Evolutionary conservation across 495 filamentous ascomycete genomes (phyloP).

Genomic region (Talaromyces nanjingensis): DNA sequence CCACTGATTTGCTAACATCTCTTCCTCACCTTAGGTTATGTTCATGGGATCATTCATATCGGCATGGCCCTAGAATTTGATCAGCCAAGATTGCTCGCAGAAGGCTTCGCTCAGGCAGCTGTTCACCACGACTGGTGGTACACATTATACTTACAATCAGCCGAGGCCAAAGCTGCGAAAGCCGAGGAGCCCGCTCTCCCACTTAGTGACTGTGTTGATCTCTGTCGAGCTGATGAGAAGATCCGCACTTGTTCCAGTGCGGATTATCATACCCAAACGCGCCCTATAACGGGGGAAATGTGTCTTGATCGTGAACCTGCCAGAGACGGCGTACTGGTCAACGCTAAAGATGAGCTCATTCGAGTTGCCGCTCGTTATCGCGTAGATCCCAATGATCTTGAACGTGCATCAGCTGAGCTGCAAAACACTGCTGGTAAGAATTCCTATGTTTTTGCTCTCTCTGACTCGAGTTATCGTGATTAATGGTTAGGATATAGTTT

Average conservation of each 20-base stretch:
- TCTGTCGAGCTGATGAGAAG: neutral
- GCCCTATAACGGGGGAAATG: neutral
- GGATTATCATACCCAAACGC: neutral
- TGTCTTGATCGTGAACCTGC: neutral
- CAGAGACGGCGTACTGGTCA: neutral
- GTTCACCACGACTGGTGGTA: conserved; percentile 7
- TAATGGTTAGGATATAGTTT: neutral
- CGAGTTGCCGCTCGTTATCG: conserved; percentile 13
- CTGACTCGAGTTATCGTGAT: neutral
- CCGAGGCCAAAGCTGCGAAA: neutral
- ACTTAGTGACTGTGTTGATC: neutral
- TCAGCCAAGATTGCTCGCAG: neutral
- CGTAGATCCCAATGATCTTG: conserved; percentile 10
- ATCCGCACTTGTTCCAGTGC: neutral
- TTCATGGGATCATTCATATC: conserved; percentile 6
- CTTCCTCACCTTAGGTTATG: neutral
- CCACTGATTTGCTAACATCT: neutral
- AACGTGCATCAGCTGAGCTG: conserved; percentile 13
- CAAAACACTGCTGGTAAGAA: conserved; percentile 12
- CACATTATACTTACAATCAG: neutral
- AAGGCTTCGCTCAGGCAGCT: conserved; percentile 8
- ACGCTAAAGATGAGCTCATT: conserved; percentile 2
- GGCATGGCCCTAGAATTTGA: conserved; percentile 6
- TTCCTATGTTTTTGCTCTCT: neutral
- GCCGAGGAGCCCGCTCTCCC: neutral